Conservation (phyloP, 441 rosid genomes). For the Aquilaria agallochum region DNA sequence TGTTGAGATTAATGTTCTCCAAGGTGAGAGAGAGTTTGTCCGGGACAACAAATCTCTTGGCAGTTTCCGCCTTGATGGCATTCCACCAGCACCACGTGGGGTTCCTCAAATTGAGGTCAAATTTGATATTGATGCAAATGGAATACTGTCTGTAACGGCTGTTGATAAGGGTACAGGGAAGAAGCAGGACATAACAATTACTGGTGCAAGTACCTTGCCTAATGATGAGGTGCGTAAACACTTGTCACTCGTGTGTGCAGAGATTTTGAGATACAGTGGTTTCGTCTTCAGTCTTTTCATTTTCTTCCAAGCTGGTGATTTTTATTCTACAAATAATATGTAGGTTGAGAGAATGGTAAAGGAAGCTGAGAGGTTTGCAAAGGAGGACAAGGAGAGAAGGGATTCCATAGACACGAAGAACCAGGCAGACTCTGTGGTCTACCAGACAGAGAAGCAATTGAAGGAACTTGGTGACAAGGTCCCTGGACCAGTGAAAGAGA, state of each 20-base stretch:
- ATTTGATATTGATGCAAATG: slow-evolving; percentile 97
- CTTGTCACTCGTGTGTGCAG: background rate
- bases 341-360: slow-evolving; percentile 85
- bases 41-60: slow-evolving; percentile 93
- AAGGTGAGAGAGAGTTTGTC: slow-evolving; percentile 98
- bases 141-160: slow-evolving; percentile 85
- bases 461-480: slow-evolving; percentile 86
- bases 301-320: background rate
- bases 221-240: slow-evolving; percentile 57
- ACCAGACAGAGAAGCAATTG: slow-evolving; percentile 91
- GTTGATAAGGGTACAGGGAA: slow-evolving; percentile 90
- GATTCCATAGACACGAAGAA: slow-evolving; percentile 94
- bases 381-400: slow-evolving; percentile 90
- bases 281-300: background rate
- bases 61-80: slow-evolving; percentile 90
- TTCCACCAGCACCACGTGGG: slow-evolving; percentile 94
- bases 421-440: slow-evolving; percentile 80
- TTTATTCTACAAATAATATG: background rate
- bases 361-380: slow-evolving; percentile 77
- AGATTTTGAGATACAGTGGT: background rate
- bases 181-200: slow-evolving; percentile 96
- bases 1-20: slow-evolving; percentile 91
- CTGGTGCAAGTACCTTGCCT: slow-evolving; percentile 98
- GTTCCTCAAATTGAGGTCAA: slow-evolving; percentile 95
- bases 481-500: slow-evolving; percentile 73